These are phyloP conservation scores for Wickerhamiella cacticola DNA, from an alignment of 805 yeast species.

Conservation along the genomic window DNA sequence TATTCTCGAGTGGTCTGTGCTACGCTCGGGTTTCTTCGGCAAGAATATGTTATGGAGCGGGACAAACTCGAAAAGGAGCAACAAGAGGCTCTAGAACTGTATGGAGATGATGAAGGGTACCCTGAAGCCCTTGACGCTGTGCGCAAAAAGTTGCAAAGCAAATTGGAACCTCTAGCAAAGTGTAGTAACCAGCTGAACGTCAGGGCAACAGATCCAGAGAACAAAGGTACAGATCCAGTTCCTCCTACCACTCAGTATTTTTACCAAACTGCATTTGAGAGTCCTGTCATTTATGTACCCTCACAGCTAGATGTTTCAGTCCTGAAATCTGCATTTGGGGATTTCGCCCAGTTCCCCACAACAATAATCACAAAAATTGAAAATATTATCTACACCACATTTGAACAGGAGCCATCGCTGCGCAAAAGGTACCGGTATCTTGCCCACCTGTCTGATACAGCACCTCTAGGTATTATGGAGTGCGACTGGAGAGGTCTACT, in stretches of 20 bases:
- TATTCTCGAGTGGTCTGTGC: constrained; percentile 65
- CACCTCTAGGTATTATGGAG: constrained; percentile 72
- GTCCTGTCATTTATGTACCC: constrained; percentile 53
- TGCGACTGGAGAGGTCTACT: constrained; percentile 57
- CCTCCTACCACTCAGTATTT: constrained; percentile 35
- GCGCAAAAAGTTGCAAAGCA: not conserved
- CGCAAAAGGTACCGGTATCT: constrained; percentile 57
- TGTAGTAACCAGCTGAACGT: constrained; percentile 27
- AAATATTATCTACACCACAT: constrained; percentile 53
- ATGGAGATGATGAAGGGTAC: constrained; percentile 20
- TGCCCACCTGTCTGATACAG: constrained; percentile 73
- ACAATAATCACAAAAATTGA: constrained; percentile 51
- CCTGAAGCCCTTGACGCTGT: constrained; percentile 15
- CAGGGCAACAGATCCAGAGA: constrained; percentile 21
- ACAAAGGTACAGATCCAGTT: constrained; percentile 9
- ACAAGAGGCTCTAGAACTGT: constrained; percentile 36
- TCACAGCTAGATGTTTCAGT: constrained; percentile 73
- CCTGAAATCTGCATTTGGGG: constrained; percentile 47
- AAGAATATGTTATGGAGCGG: constrained; percentile 27
- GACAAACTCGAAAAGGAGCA: constrained; percentile 29
- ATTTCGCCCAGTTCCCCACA: constrained; percentile 58
- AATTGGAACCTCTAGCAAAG: constrained; percentile 21
- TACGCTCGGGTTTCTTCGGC: constrained; percentile 39
- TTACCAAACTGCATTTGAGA: constrained; percentile 65
- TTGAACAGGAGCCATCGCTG: constrained; percentile 40